Evolutionary conservation across 176 grass and related monocot species (phyloP).

Genomic region (Secale cereale): DNA sequence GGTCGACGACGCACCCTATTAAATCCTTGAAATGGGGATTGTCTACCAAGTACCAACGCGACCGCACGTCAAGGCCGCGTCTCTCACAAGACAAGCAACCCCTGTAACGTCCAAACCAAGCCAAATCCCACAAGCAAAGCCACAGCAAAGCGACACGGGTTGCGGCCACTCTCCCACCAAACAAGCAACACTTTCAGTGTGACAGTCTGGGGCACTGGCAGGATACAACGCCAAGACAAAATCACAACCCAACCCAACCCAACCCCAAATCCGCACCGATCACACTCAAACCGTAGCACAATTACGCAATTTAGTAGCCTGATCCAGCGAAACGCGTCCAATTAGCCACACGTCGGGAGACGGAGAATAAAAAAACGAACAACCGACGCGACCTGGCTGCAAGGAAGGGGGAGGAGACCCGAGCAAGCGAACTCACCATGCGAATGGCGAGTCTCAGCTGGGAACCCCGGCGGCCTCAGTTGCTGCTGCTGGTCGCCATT

Average conservation of each 20-base stretch:
- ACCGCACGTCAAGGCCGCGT: background rate
- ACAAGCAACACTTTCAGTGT: slow-evolving; percentile 15
- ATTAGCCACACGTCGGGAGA: background rate
- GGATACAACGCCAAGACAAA: background rate
- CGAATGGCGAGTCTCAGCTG: background rate
- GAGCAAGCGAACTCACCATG: background rate
- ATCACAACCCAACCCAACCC: background rate
- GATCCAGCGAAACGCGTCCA: background rate
- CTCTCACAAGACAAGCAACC: slow-evolving; percentile 23
- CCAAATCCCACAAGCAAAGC: slow-evolving; percentile 25
- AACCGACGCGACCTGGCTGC: background rate
- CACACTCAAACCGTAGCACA: background rate
- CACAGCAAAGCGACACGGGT: background rate
- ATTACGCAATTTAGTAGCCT: too few species aligned
- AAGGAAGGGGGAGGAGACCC: background rate
- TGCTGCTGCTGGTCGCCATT: background rate
- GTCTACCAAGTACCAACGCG: background rate
- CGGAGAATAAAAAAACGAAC: background rate
- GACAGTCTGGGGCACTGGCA: background rate
- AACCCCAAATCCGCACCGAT: background rate
- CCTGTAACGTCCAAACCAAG: background rate
- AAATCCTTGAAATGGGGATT: background rate
- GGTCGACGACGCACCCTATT: background rate
- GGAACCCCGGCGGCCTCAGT: background rate
- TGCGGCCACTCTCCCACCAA: slow-evolving; percentile 14